phyloP scores from a whole-genome alignment of 768 basidiomycete genomes.

The Symmetrospora coprosmae region DNA sequence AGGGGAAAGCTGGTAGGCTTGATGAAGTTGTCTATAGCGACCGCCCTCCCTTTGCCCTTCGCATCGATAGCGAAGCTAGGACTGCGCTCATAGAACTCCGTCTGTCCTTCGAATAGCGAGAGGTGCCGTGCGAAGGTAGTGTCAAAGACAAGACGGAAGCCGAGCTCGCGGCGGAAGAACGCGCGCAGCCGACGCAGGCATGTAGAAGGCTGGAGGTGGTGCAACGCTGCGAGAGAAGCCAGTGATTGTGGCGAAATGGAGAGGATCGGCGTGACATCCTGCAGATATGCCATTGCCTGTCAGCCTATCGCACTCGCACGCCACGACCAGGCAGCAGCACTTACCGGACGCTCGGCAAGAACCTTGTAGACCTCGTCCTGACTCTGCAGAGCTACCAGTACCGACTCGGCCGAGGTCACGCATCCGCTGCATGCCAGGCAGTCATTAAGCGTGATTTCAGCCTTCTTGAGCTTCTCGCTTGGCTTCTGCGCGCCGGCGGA shows the following conservation, averaged over 20 bases:
- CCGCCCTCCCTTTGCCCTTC: slow-evolving; percentile 12
- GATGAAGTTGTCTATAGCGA: neutral
- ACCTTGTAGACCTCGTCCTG: slow-evolving; percentile 80
- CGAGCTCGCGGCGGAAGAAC: slow-evolving; percentile 34
- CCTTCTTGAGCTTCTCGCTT: slow-evolving; percentile 62
- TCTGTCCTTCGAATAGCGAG: slow-evolving; percentile 61
- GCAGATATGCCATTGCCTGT: neutral
- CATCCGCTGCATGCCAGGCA: slow-evolving; percentile 99
- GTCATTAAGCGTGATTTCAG: slow-evolving; percentile 91
- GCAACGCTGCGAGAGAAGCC: slow-evolving; percentile 57
- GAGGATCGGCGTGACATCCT: slow-evolving; percentile 51
- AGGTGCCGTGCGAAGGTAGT: slow-evolving; percentile 88
- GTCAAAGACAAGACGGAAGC: slow-evolving; percentile 56
- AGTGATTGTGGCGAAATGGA: slow-evolving; percentile 83
- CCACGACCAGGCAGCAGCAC: slow-evolving; percentile 26
- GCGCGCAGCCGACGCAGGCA: slow-evolving; percentile 45
- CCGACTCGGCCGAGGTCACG: slow-evolving; percentile 94
- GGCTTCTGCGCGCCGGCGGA: slow-evolving; percentile 23
- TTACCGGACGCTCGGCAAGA: slow-evolving; percentile 47
- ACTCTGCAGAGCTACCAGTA: slow-evolving; percentile 88
- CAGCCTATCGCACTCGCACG: slow-evolving; percentile 22
- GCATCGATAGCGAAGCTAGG: neutral
- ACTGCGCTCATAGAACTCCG: slow-evolving; percentile 46
- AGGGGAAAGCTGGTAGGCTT: slow-evolving; percentile 51
- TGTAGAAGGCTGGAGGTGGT: slow-evolving; percentile 40